Percentiles rank a stretch among this genome's conserved stretches.
Evolutionary conservation across 179 eudicot species (phyloP).

Genomic region (Nepenthes alata): DNA sequence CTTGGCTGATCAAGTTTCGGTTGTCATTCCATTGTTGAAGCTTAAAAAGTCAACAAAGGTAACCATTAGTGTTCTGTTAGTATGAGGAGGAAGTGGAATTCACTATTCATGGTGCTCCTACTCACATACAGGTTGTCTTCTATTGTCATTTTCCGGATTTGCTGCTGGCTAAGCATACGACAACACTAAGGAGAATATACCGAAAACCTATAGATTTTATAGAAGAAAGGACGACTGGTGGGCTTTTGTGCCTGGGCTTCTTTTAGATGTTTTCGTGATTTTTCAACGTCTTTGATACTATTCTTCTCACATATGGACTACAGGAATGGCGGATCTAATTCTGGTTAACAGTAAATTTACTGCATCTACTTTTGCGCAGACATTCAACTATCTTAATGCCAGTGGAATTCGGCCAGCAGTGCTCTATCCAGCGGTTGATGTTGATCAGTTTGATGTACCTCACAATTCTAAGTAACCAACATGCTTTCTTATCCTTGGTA

Average conservation of each 20-base stretch:
- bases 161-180: constrained; percentile 79
- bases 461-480: constrained; percentile 53
- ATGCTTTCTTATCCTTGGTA: constrained; percentile 31
- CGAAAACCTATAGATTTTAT: constrained; percentile 74
- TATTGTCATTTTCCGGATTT: constrained; percentile 93
- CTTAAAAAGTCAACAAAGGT: constrained; percentile 68
- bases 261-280: constrained; percentile 2
- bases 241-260: constrained; percentile 8
- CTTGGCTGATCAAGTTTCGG: constrained; percentile 83
- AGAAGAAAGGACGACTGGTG: constrained; percentile 89
- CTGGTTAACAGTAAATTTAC: constrained; percentile 91
- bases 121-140: constrained; percentile 60
- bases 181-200: constrained; percentile 60
- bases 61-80: background rate
- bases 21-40: constrained; percentile 68
- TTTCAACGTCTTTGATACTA: constrained; percentile 1
- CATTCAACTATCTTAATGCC: constrained; percentile 56
- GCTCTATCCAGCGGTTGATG: constrained; percentile 87
- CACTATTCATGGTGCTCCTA: constrained; percentile 4
- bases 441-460: constrained; percentile 61
- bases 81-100: background rate
- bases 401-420: constrained; percentile 68
- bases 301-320: constrained; percentile 7
- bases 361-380: constrained; percentile 78
- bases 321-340: constrained; percentile 91